These are phyloP conservation scores for Monosporozyma siamensis DNA, from an alignment of 805 yeast genomes.

Conservation along the genomic window DNA sequence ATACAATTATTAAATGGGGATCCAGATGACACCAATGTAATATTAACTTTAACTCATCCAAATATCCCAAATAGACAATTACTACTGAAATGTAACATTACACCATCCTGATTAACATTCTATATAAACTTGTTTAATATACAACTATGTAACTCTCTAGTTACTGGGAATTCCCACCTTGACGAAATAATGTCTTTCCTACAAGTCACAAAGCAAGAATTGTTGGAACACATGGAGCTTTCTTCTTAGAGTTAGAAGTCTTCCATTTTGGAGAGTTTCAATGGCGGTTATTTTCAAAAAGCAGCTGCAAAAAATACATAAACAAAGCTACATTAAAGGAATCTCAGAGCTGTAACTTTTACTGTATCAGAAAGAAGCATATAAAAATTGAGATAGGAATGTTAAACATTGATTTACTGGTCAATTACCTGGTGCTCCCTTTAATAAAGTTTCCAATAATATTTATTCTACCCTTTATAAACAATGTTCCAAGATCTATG, in stretches of 20 bases:
- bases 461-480: conserved; percentile 6
- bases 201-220: too few relatives aligned
- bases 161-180: too few relatives aligned
- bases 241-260: too few relatives aligned
- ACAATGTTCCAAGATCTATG: conserved; percentile 4
- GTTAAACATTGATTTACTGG: conserved; percentile 16
- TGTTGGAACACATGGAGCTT: too few relatives aligned
- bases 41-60: conserved; percentile 56
- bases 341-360: too few relatives aligned
- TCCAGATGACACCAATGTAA: conserved; percentile 29
- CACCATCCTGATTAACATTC: background rate
- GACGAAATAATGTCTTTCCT: too few relatives aligned
- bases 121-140: too few relatives aligned
- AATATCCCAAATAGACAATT: conserved; percentile 51
- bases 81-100: conserved; percentile 24
- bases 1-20: conserved; percentile 37
- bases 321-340: too few relatives aligned
- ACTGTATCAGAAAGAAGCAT: too few relatives aligned
- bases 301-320: too few relatives aligned
- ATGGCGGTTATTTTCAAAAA: background rate
- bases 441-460: conserved; percentile 16
- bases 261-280: background rate
- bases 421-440: conserved; percentile 12
- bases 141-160: too few relatives aligned
- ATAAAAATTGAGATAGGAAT: too few relatives aligned